Evolutionary conservation across 768 basidiomycete genomes (phyloP), one percentile per base, ranked within the genome.

Genomic region (Coprinopsis marcescibilis): DNA sequence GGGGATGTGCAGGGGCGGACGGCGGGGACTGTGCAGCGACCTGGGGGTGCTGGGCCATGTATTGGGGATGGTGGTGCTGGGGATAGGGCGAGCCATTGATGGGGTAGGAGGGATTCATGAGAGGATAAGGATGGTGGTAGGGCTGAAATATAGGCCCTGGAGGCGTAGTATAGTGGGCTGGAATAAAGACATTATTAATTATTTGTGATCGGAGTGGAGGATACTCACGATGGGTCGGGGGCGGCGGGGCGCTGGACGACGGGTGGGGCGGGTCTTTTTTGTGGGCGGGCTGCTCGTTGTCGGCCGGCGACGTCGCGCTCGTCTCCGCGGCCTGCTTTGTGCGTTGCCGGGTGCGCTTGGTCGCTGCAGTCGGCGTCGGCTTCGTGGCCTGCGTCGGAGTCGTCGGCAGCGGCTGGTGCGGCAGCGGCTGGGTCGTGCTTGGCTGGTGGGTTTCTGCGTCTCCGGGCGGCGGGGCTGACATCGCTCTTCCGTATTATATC

Each of bases 31-130:
- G 11, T 43, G 42, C n/a, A 24, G 38, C 32, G 11, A 47, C 41
- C 24, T 42, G 45, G 34, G 51, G 46, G 25, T 41, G 43, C 29
- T 52, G 51, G 6, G 39, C 46, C 42, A 26, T 44, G 42, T 26
- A 66, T 27, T 62, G 61, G 38, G 63, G 63, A 27, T 63, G 66
- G 42, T 62, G 60, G 51, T 59, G 71, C 29, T 56, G 65, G 55
- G 65, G 57, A 47, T 68, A 71, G 15, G 70, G 66, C 10, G 81
- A 71, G 50, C 78, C 76, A 57, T 77, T 80, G 53, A 78, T 67
- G 20, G 81, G 74, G 56, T 85, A 88, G 49, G 76, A 65, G 44
- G 80, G 79, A 61, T 86, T 88, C 83, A 86, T 87, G 61, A 80
- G 70, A 56, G 66, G 64, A 43, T 76, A 79, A 7, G 75, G 67